Conservation (phyloP, 2,329 filamentous ascomycete genomes). For the Trichocomaceae sp. region DNA sequence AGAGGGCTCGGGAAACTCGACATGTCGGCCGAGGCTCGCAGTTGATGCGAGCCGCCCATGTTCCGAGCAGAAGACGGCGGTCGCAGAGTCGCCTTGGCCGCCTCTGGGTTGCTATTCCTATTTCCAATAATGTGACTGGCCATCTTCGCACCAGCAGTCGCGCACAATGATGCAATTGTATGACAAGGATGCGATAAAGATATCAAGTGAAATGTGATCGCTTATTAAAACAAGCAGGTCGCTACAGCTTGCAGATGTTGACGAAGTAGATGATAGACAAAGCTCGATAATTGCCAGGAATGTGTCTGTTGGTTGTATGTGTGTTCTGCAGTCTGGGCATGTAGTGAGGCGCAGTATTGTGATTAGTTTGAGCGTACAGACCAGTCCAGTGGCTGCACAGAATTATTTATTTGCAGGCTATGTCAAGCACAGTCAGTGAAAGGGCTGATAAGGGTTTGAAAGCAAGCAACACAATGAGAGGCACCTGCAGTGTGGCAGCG, state of each 20-base stretch:
- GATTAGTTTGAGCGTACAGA: constrained; percentile 27
- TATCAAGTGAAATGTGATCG: constrained; percentile 21
- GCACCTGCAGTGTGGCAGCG: constrained; percentile 32
- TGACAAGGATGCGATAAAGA: background rate
- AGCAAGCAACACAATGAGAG: constrained; percentile 29
- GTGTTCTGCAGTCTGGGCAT: background rate
- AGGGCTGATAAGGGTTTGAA: constrained; percentile 14
- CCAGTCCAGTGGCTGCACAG: constrained; percentile 43
- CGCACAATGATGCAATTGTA: background rate
- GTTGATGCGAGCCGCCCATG: constrained; percentile 71
- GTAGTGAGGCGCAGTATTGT: constrained; percentile 18
- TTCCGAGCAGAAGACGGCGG: constrained; percentile 77
- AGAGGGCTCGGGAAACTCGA: constrained; percentile 68
- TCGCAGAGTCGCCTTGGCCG: constrained; percentile 70
- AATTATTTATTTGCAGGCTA: constrained; percentile 24
- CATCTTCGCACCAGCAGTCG: constrained; percentile 32
- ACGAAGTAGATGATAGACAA: background rate
- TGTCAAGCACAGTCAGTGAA: constrained; percentile 17
- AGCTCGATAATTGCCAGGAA: background rate
- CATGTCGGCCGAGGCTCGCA: constrained; percentile 95
- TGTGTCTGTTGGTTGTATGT: background rate
- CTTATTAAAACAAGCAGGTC: constrained; percentile 45
- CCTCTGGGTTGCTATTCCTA: constrained; percentile 95
- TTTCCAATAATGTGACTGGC: constrained; percentile 68
- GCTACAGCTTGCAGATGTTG: constrained; percentile 53